Base-by-base conservation (phyloP, 352 stramenopile species). In the Globisporangium irregulare region DNA sequence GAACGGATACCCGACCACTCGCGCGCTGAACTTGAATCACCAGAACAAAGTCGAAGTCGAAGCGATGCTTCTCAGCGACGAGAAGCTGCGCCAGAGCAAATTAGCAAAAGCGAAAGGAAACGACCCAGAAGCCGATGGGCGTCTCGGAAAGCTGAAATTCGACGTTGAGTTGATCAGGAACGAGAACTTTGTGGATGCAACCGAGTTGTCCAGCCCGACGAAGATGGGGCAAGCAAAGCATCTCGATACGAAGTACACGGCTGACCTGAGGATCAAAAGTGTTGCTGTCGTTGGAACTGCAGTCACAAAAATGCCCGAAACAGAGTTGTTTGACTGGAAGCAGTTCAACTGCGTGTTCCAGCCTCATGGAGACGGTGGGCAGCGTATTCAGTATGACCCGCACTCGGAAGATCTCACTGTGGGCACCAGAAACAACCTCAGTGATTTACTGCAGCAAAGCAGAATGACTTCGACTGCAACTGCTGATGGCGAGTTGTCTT, bases 101-200 rank as follows among this genome's bases (percentile, higher is more conserved):
- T n/a, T 2, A 79, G 67, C 6, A 76, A 78, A 43, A 2, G 69
- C 72, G 1, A 72, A 66, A 22, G 79, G 74, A 9, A 91, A 87
- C 48, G 75, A 82, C n/a, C 67, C 77, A 18, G 71, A 27, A 0
- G 50, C 55, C 0, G 82, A 91, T 63, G 84, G 84, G 5, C 68
- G 77, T 1, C 78, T 92, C 0, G 84, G 84, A 4, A 82, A 76
- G 48, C 72, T 92, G 3, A 73, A 73, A 5, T 87, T 92, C 38
- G 46, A 63, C 9, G 62, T 92, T 7, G 76, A 91, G 64, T 56
- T 92, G 0, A 69, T 73, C n/a, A 72, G 80, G 25, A 88, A 90
- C 61, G 82, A 92, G 14, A 88, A 86, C 56, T 89, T 77, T 25
- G 65, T 84, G 8, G 74, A 87, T 10, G 2, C 27, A 59, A 69